These are phyloP conservation scores for Kwoniella dejecticola DNA, from an alignment of 768 basidiomycete species.

Conservation along the genomic window DNA sequence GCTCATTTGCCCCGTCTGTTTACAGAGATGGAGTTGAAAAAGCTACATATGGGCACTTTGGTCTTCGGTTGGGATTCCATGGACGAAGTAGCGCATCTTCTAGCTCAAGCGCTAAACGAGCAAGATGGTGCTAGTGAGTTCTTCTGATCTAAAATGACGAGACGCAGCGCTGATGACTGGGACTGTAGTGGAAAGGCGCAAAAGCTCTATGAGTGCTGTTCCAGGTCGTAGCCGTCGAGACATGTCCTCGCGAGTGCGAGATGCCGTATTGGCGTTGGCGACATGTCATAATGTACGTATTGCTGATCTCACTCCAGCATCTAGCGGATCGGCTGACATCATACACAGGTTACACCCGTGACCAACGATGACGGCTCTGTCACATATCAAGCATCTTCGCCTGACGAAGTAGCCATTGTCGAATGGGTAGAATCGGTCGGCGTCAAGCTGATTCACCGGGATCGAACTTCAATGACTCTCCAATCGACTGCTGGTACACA, in stretches of 20 bases:
- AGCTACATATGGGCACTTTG: slow-evolving; percentile 97
- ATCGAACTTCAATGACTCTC: slow-evolving; percentile 85
- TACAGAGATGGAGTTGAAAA: slow-evolving; percentile 98
- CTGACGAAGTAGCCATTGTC: slow-evolving; percentile 98
- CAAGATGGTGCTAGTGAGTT: slow-evolving; percentile 10
- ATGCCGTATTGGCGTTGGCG: slow-evolving; percentile 89
- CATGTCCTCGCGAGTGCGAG: slow-evolving; percentile 89
- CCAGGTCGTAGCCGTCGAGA: slow-evolving; percentile 83
- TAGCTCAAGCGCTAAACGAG: slow-evolving; percentile 80
- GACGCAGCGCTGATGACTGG: background rate
- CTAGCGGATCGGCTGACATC: background rate
- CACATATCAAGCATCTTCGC: slow-evolving; percentile 97
- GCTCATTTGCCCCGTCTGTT: background rate
- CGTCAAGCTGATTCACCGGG: slow-evolving; percentile 80
- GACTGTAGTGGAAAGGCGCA: slow-evolving; percentile 35
- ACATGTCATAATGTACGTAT: slow-evolving; percentile 87
- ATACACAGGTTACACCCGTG: slow-evolving; percentile 83
- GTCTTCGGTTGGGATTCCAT: slow-evolving; percentile 96
- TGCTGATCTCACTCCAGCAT: background rate
- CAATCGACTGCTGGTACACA: slow-evolving; percentile 68
- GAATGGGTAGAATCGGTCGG: slow-evolving; percentile 96
- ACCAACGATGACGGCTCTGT: slow-evolving; percentile 89
- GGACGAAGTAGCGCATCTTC: slow-evolving; percentile 94
- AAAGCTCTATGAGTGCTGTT: slow-evolving; percentile 70
- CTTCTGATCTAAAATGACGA: too few species aligned